Conservation (phyloP, 108 stramenopile species). For the Cyclotella choctawhatcheeana region DNA sequence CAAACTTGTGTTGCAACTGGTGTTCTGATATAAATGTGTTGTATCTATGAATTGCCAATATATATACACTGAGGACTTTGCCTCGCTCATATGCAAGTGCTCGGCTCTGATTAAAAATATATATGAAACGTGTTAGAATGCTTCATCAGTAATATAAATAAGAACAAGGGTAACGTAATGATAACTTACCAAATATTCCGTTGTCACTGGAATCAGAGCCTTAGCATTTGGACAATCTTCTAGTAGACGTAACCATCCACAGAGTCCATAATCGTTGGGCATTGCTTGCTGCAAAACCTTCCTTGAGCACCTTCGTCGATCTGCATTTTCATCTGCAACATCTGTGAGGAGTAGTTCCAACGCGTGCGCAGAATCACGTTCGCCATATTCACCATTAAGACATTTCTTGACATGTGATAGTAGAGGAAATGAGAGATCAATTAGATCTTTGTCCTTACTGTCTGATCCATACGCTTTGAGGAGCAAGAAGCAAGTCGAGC, state of each 20-base stretch:
- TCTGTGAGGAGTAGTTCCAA: constrained; percentile 70
- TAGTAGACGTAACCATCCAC: constrained; percentile 58
- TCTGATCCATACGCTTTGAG: constrained; percentile 74
- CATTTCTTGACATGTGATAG: constrained; percentile 69
- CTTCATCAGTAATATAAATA: neutral
- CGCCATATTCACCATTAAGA: constrained; percentile 65
- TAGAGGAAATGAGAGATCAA: constrained; percentile 65
- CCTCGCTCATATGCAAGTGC: constrained; percentile 73
- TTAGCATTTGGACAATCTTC: constrained; percentile 41
- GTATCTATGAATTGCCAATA: constrained; percentile 53
- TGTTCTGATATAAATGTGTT: constrained; percentile 43
- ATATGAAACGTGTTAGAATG: neutral
- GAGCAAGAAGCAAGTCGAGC: constrained; percentile 75
- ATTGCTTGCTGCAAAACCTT: constrained; percentile 72
- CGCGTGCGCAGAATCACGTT: constrained; percentile 55
- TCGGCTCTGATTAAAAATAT: constrained; percentile 13
- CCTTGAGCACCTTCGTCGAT: constrained; percentile 72
- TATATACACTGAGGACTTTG: constrained; percentile 49
- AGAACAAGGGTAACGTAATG: neutral
- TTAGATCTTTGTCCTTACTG: constrained; percentile 60
- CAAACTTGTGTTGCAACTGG: constrained; percentile 29
- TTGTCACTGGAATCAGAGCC: constrained; percentile 48
- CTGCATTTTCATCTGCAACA: constrained; percentile 62
- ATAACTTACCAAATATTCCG: constrained; percentile 47
- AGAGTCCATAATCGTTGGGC: constrained; percentile 21